Percentiles rank a stretch among this genome's conserved stretches.
Conservation (phyloP, 2,329 filamentous ascomycete genomes). For the Cercospora zeina region DNA sequence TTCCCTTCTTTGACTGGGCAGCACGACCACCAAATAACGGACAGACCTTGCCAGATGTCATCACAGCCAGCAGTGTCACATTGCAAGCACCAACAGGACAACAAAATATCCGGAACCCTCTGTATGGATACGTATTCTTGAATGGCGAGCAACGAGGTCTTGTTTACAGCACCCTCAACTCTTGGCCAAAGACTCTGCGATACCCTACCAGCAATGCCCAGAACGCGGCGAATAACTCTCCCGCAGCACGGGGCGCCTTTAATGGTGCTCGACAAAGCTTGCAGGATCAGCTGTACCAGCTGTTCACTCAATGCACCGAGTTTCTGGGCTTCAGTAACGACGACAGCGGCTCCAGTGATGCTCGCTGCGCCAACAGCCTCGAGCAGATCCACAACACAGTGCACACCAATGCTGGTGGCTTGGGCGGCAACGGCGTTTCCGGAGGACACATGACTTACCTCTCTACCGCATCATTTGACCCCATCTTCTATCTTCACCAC, state of each 20-base stretch:
- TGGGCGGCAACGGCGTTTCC: conserved; percentile 22
- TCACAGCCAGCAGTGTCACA: conserved; percentile 29
- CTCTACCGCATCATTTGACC: conserved; percentile 37
- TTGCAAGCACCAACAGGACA: conserved; percentile 30
- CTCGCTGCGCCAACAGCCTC: conserved; percentile 32
- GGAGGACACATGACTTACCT: conserved; percentile 40
- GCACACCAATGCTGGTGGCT: conserved; percentile 32
- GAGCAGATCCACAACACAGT: conserved; percentile 37
- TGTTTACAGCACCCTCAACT: conserved; percentile 30
- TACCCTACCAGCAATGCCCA: conserved; percentile 31
- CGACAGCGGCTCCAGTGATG: conserved; percentile 24
- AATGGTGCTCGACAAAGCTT: conserved; percentile 26
- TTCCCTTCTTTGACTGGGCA: conserved; percentile 39
- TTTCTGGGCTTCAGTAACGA: conserved; percentile 35
- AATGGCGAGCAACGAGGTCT: conserved; percentile 20
- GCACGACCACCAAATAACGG: conserved; percentile 22
- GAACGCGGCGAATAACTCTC: conserved; percentile 25
- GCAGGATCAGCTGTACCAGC: conserved; percentile 33
- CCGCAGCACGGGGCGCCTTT: conserved; percentile 25
- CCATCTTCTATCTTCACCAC: conserved; percentile 42
- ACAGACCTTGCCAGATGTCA: conserved; percentile 26
- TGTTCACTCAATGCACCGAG: conserved; percentile 32
- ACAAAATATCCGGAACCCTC: conserved; percentile 33
- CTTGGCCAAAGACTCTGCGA: conserved; percentile 30
- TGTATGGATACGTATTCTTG: conserved; percentile 36